Percentiles rank a stretch among this genome's conserved stretches.
Conservation (phyloP, 1,139 yeast species). For the Saccharomyces hybrid region DNA sequence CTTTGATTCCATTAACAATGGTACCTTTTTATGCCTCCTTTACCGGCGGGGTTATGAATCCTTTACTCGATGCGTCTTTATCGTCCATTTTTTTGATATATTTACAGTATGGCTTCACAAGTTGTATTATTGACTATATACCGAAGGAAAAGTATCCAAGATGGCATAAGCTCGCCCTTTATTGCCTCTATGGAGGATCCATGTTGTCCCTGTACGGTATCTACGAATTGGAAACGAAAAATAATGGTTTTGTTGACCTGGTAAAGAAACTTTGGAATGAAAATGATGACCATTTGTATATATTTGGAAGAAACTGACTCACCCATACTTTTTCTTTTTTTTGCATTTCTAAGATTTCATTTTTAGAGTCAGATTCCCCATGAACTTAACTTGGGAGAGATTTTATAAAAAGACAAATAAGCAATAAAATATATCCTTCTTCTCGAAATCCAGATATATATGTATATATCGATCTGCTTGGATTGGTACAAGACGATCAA, state of each 20-base stretch:
- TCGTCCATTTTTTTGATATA: constrained; percentile 61
- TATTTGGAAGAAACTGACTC: constrained; percentile 19
- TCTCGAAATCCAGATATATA: no score
- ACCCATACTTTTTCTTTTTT: neutral
- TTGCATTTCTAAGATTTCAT: neutral
- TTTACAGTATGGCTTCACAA: constrained; percentile 70
- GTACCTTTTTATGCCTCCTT: constrained; percentile 62
- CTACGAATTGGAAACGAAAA: constrained; percentile 67
- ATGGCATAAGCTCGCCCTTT: constrained; percentile 58
- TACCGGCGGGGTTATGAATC: constrained; percentile 40
- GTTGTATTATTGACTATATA: constrained; percentile 84
- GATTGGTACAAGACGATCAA: neutral
- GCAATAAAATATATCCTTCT: neutral
- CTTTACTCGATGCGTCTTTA: constrained; percentile 63
- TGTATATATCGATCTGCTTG: neutral
- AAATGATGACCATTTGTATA: constrained; percentile 21
- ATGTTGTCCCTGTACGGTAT: constrained; percentile 70
- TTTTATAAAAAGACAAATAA: neutral
- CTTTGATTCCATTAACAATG: constrained; percentile 65
- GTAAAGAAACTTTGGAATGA: constrained; percentile 39
- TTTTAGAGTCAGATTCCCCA: neutral
- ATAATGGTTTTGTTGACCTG: constrained; percentile 51
- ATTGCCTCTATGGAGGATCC: constrained; percentile 62
- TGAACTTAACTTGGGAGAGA: neutral
- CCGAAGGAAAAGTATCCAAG: constrained; percentile 76